Conservation (phyloP, 1,139 yeast species). For the Trichomonascaceae sp. region DNA sequence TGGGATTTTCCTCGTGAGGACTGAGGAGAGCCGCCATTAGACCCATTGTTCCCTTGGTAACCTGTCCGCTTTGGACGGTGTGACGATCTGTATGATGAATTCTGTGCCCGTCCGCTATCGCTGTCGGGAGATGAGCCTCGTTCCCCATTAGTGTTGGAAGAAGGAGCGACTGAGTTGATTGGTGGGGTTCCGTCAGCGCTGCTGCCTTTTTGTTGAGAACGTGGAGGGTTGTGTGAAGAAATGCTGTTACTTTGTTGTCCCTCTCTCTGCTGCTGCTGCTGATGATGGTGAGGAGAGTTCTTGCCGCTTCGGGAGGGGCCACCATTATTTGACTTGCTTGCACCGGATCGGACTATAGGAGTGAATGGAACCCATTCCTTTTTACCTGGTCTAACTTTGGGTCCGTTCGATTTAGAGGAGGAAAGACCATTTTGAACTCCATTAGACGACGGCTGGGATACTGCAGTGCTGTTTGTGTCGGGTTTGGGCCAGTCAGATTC, state of each 20-base stretch:
- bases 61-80: too few species aligned
- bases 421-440: conserved; percentile 14
- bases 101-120: too few species aligned
- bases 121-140: too few species aligned
- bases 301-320: conserved; percentile 2
- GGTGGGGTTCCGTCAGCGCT: too few species aligned
- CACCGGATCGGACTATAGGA: conserved; percentile 34
- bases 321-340: conserved; percentile 1
- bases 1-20: conserved; percentile 12
- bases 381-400: conserved; percentile 37
- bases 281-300: conserved; percentile 1
- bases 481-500: conserved; percentile 52
- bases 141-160: too few species aligned
- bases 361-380: conserved; percentile 87
- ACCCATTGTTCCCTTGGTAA: too few species aligned
- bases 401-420: conserved; percentile 25
- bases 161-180: too few species aligned
- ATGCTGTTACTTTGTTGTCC: conserved; percentile 4
- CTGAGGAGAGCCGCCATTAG: conserved; percentile 4
- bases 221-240: conserved; percentile 1
- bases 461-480: conserved; percentile 20
- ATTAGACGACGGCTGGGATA: conserved; percentile 23
- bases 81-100: too few species aligned
- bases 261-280: conserved; percentile 2
- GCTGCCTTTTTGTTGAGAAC: too few species aligned